Evolutionary conservation across 768 basidiomycete species (phyloP).

Genomic region (Hirschioporus abietinus): DNA sequence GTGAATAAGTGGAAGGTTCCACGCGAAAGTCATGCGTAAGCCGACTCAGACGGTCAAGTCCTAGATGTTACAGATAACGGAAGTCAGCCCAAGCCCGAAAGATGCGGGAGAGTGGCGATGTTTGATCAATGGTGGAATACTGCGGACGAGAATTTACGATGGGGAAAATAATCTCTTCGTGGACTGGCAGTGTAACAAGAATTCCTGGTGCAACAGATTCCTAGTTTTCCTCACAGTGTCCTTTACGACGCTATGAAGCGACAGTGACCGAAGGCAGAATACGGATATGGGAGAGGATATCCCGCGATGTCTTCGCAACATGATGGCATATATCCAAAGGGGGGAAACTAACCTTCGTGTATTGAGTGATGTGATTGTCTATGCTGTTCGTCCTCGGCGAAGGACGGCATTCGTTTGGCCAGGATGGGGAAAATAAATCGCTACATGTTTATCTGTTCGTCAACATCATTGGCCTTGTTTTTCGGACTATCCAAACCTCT

Average conservation of each 20-base stretch:
- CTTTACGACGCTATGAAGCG: too few relatives aligned
- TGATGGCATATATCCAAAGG: neutral
- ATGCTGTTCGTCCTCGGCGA: conserved; percentile 40
- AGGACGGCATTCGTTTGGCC: conserved; percentile 43
- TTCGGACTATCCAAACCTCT: conserved; percentile 22
- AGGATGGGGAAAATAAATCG: conserved; percentile 46
- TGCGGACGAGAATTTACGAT: neutral
- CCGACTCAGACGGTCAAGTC: conserved; percentile 37
- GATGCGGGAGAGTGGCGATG: neutral
- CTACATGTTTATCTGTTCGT: conserved; percentile 6
- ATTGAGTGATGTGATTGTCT: conserved; percentile 46
- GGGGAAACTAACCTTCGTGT: conserved; percentile 37
- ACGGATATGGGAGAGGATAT: neutral
- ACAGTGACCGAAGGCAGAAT: too few relatives aligned
- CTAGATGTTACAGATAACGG: conserved; percentile 20
- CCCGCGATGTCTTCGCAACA: too few relatives aligned
- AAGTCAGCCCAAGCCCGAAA: neutral
- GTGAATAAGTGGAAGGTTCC: conserved; percentile 43
- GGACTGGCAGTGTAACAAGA: neutral
- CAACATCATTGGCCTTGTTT: conserved; percentile 3
- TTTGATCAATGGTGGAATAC: neutral
- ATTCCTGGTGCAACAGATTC: neutral
- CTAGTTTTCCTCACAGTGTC: too few relatives aligned
- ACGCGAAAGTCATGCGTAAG: conserved; percentile 38
- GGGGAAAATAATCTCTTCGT: neutral